Conservation (phyloP, 2,329 filamentous ascomycete species). For the Scorias spongiosa region DNA sequence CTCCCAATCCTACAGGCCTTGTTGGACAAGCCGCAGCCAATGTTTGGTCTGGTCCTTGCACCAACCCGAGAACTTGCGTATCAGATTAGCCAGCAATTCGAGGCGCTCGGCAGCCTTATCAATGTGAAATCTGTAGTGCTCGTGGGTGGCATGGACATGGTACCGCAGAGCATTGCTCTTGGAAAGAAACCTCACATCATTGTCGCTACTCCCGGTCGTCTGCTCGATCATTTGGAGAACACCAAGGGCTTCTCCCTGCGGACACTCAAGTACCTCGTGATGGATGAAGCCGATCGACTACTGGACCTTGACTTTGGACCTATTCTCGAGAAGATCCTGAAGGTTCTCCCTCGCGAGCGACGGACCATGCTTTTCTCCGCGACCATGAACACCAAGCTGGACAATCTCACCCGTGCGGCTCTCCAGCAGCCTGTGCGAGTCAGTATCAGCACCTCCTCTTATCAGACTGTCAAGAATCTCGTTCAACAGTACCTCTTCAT, state of each 20-base stretch:
- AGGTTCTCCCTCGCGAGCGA: slow-evolving; percentile 64
- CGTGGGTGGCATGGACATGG: slow-evolving; percentile 92
- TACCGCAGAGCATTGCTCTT: slow-evolving; percentile 74
- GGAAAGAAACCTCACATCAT: slow-evolving; percentile 94
- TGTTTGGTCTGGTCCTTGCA: slow-evolving; percentile 81
- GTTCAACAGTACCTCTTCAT: slow-evolving; percentile 78
- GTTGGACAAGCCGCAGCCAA: slow-evolving; percentile 69
- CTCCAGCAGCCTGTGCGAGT: slow-evolving; percentile 72
- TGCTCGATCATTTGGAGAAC: slow-evolving; percentile 87
- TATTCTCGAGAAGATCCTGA: slow-evolving; percentile 82
- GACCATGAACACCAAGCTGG: slow-evolving; percentile 87
- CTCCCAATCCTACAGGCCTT: slow-evolving; percentile 83
- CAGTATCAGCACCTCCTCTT: slow-evolving; percentile 66
- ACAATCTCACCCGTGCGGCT: slow-evolving; percentile 78
- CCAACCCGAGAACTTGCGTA: slow-evolving; percentile 87
- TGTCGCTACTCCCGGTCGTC: slow-evolving; percentile 76
- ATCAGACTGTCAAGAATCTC: slow-evolving; percentile 82
- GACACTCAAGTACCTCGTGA: slow-evolving; percentile 71
- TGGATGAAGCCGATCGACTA: slow-evolving; percentile 87
- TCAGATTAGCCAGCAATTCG: slow-evolving; percentile 78
- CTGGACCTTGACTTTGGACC: slow-evolving; percentile 91
- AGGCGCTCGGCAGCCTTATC: slow-evolving; percentile 74
- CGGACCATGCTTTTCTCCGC: slow-evolving; percentile 84
- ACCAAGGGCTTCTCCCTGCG: slow-evolving; percentile 88
- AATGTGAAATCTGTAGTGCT: slow-evolving; percentile 66